phyloP scores from a whole-genome alignment of 495 filamentous ascomycete genomes.

The Neurospora sublineolata region DNA sequence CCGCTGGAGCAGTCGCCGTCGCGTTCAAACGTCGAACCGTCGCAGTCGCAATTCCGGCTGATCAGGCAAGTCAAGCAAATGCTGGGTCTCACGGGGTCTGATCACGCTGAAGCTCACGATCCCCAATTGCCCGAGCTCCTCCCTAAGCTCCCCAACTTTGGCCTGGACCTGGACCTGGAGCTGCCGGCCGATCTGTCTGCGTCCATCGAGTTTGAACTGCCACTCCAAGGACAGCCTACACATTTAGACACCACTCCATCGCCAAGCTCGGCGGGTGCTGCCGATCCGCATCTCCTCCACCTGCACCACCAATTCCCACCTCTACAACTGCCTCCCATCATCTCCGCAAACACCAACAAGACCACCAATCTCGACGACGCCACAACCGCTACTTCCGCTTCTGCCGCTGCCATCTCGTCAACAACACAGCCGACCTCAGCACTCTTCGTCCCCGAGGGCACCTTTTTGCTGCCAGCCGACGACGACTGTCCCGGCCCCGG shows the following conservation, averaged over 20 bases:
- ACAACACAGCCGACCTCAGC: conserved; percentile 6
- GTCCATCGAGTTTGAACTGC: neutral
- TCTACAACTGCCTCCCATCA: neutral
- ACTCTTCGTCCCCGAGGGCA: conserved; percentile 12
- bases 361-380: neutral
- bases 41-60: neutral
- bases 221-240: neutral
- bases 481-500: conserved; percentile 17
- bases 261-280: neutral
- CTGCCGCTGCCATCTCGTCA: neutral
- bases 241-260: neutral
- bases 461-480: conserved; percentile 15
- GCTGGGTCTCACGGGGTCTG: neutral
- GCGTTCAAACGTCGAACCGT: neutral
- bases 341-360: neutral
- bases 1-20: neutral
- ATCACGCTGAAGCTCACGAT: neutral
- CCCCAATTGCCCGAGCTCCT: neutral
- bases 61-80: neutral
- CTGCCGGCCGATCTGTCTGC: neutral
- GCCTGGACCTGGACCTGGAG: neutral
- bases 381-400: conserved; percentile 1
- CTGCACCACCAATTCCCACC: neutral
- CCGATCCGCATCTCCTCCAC: neutral
- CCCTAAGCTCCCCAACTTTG: neutral